Conservation (phyloP, 2,329 filamentous ascomycete genomes). For the Diaporthe citri region DNA sequence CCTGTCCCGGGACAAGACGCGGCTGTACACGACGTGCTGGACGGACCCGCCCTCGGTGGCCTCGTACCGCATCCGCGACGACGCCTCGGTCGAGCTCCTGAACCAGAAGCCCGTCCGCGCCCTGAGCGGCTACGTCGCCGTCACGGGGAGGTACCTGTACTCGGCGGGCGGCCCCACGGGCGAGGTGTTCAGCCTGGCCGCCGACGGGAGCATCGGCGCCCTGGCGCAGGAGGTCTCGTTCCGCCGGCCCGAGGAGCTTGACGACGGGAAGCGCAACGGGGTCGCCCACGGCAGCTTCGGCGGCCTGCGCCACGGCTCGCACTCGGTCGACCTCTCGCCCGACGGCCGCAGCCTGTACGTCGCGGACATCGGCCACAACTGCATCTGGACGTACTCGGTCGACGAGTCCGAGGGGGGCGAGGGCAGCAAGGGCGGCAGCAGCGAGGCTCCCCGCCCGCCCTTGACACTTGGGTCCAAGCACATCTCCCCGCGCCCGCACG, state of each 20-base stretch:
- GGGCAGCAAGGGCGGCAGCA: not conserved
- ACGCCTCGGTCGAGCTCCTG: slow-evolving; percentile 26
- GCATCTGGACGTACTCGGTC: slow-evolving; percentile 41
- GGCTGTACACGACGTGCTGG: slow-evolving; percentile 41
- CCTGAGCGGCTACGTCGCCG: slow-evolving; percentile 38
- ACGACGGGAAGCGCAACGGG: slow-evolving; percentile 38
- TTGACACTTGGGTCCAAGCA: slow-evolving; percentile 33
- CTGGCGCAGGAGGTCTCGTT: slow-evolving; percentile 40
- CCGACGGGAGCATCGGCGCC: slow-evolving; percentile 38
- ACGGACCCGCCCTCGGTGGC: slow-evolving; percentile 38
- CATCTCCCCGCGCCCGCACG: slow-evolving; percentile 36
- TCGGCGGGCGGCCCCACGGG: slow-evolving; percentile 38
- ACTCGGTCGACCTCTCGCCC: slow-evolving; percentile 41
- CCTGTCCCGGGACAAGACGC: slow-evolving; percentile 38
- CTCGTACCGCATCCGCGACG: slow-evolving; percentile 36
- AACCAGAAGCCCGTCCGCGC: slow-evolving; percentile 34
- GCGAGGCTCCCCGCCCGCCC: not conserved
- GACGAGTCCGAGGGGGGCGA: not conserved
- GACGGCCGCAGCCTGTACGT: slow-evolving; percentile 41
- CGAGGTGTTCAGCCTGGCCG: slow-evolving; percentile 35
- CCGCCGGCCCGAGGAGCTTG: slow-evolving; percentile 33
- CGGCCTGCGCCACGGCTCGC: slow-evolving; percentile 41
- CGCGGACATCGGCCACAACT: slow-evolving; percentile 42
- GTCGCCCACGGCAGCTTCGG: slow-evolving; percentile 41
- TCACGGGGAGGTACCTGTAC: slow-evolving; percentile 35